Percentiles rank a stretch among this genome's conserved stretches.
phyloP scores from a whole-genome alignment of 2,329 filamentous ascomycete genomes.

The Aspergillus clavatus region DNA sequence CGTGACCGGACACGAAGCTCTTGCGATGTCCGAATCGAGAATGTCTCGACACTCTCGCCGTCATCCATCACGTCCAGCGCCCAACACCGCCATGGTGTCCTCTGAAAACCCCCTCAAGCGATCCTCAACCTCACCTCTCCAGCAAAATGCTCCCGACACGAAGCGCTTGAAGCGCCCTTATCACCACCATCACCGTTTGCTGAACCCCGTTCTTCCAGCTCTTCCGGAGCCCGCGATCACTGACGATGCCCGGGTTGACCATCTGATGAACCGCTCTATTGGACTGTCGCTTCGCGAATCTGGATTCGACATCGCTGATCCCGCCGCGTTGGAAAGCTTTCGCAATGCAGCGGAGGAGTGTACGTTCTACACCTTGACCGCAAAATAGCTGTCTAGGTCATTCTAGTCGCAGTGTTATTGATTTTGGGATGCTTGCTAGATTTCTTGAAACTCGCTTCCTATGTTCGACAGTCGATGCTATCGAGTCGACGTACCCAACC shows the following conservation, averaged over 20 bases:
- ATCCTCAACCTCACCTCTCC: constrained; percentile 22
- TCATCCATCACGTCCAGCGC: constrained; percentile 5
- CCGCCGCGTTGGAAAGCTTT: constrained; percentile 54
- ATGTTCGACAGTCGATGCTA: constrained; percentile 55
- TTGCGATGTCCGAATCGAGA: constrained; percentile 9
- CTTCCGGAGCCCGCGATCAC: constrained; percentile 40
- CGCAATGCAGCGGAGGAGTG: constrained; percentile 54
- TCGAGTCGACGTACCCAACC: constrained; percentile 52
- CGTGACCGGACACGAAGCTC: constrained; percentile 18
- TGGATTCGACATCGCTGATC: constrained; percentile 53
- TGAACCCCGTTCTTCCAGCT: constrained; percentile 27
- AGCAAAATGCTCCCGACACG: constrained; percentile 13
- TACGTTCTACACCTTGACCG: constrained; percentile 34
- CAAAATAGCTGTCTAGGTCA: neutral
- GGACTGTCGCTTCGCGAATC: constrained; percentile 47
- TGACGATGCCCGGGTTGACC: constrained; percentile 51
- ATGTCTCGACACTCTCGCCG: constrained; percentile 8
- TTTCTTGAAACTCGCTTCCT: constrained; percentile 51
- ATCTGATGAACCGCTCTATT: constrained; percentile 53
- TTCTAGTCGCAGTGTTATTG: constrained; percentile 4
- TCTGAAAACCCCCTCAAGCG: constrained; percentile 31
- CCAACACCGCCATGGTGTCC: constrained; percentile 27
- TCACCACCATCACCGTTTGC: constrained; percentile 41
- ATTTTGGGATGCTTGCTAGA: constrained; percentile 38
- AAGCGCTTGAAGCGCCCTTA: constrained; percentile 39